Evolutionary conservation across 306 rosid genomes (phyloP).

Genomic region (Cicer pinnatifidum): DNA sequence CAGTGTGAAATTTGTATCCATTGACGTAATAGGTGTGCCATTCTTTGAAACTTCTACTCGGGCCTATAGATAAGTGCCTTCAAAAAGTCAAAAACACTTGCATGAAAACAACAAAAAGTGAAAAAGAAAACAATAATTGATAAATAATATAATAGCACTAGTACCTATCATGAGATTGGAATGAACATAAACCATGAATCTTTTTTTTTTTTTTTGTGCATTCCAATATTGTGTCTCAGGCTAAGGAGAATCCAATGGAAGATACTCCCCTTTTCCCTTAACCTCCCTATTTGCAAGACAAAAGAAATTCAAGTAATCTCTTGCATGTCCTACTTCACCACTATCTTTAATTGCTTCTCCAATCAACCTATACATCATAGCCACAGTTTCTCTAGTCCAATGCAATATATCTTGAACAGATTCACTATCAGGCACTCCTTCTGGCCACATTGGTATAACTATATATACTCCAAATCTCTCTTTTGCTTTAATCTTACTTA

Average conservation of each 20-base stretch:
- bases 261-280: slow-evolving; percentile 61
- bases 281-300: slow-evolving; percentile 88
- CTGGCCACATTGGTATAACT: slow-evolving; percentile 98
- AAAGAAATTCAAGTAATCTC: slow-evolving; percentile 88
- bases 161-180: slow-evolving; percentile 98
- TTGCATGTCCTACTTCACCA: slow-evolving; percentile 64
- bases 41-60: too few species aligned
- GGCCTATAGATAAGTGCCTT: neutral
- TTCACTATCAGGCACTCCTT: slow-evolving; percentile 82
- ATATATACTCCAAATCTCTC: slow-evolving; percentile 83
- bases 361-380: slow-evolving; percentile 85
- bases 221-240: slow-evolving; percentile 69
- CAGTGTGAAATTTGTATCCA: too few species aligned
- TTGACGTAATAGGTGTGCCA: too few species aligned
- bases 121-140: slow-evolving; percentile 16
- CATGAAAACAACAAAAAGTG: neutral
- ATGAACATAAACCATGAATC: slow-evolving; percentile 95
- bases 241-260: slow-evolving; percentile 74
- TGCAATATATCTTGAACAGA: slow-evolving; percentile 75
- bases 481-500: slow-evolving; percentile 71
- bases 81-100: neutral
- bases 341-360: slow-evolving; percentile 77
- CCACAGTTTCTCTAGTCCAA: slow-evolving; percentile 85
- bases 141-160: slow-evolving; percentile 45
- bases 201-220: slow-evolving; percentile 75